A percentile compares a stretch with the other conserved stretches of the same genome.
Evolutionary conservation across 345 rosid species (phyloP).

Genomic region (Corchorus olitorius): DNA sequence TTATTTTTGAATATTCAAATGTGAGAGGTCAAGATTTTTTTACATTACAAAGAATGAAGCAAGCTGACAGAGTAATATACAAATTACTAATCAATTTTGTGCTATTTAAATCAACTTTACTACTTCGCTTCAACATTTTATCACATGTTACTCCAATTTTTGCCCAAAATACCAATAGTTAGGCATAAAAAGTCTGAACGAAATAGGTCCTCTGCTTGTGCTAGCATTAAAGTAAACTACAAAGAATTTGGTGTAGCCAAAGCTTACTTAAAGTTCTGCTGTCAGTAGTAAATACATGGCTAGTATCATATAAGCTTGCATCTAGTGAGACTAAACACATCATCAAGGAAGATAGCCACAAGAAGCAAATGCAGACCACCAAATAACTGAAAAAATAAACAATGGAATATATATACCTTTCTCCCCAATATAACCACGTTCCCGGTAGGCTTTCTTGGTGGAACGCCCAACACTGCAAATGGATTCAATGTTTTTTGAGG

Average conservation of each 20-base stretch:
- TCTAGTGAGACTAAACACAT: too few species aligned
- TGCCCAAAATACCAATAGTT: background rate
- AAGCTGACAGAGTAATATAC: background rate
- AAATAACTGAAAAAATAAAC: background rate
- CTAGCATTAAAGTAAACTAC: too few species aligned
- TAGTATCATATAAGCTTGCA: too few species aligned
- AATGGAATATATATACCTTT: conserved; percentile 46
- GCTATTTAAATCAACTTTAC: background rate
- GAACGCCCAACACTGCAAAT: conserved; percentile 70
- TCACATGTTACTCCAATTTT: background rate
- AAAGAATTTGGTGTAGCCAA: background rate
- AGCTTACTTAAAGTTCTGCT: too few species aligned
- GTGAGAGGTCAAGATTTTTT: too few species aligned
- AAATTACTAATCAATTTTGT: background rate
- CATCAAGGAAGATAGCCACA: too few species aligned
- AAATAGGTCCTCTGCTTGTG: too few species aligned
- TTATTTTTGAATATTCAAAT: background rate
- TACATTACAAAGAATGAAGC: background rate
- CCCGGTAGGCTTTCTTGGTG: conserved; percentile 67
- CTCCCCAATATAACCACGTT: conserved; percentile 73
- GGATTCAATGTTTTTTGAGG: conserved; percentile 59
- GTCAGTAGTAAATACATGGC: too few species aligned
- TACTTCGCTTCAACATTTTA: background rate
- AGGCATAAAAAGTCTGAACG: background rate
- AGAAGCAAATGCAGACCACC: background rate